These are phyloP conservation scores for Citrus medica DNA, from an alignment of 345 rosid species.

Conservation along the genomic window DNA sequence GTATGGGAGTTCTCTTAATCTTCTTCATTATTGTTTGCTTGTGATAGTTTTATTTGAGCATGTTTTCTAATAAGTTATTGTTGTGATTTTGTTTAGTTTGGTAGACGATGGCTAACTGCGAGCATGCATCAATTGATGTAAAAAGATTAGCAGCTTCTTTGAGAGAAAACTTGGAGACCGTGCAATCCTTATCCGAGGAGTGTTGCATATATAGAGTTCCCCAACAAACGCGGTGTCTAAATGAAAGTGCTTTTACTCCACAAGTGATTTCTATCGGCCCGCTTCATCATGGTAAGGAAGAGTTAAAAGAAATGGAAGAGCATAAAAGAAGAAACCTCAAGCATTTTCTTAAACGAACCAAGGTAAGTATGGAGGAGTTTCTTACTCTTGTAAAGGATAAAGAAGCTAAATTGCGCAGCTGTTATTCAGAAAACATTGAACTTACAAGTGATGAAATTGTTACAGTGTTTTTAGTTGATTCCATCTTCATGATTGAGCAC, in stretches of 20 bases:
- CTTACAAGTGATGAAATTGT: not conserved
- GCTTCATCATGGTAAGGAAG: not conserved
- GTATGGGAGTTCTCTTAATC: too few relatives aligned
- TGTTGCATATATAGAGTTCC: constrained; percentile 18
- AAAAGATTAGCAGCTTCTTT: not conserved
- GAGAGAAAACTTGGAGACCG: not conserved
- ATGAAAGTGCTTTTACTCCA: not conserved
- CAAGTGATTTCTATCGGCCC: constrained; percentile 17
- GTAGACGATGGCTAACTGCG: not conserved
- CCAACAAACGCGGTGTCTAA: not conserved
- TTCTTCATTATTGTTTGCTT: too few relatives aligned
- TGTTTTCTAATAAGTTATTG: not conserved
- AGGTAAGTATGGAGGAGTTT: not conserved
- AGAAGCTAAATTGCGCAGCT: not conserved
- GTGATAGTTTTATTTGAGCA: too few relatives aligned
- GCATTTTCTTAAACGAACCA: not conserved
- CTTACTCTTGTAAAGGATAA: not conserved
- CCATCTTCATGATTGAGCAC: constrained; percentile 18
- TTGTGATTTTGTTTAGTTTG: not conserved
- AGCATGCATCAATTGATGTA: not conserved
- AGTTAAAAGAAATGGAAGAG: constrained; percentile 17
- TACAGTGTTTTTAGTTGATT: constrained; percentile 20
- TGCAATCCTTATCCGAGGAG: not conserved
- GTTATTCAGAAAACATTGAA: not conserved
- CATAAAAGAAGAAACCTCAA: constrained; percentile 7